Evolutionary conservation across 306 rosid genomes (phyloP).

Genomic region (Sindora glabra): DNA sequence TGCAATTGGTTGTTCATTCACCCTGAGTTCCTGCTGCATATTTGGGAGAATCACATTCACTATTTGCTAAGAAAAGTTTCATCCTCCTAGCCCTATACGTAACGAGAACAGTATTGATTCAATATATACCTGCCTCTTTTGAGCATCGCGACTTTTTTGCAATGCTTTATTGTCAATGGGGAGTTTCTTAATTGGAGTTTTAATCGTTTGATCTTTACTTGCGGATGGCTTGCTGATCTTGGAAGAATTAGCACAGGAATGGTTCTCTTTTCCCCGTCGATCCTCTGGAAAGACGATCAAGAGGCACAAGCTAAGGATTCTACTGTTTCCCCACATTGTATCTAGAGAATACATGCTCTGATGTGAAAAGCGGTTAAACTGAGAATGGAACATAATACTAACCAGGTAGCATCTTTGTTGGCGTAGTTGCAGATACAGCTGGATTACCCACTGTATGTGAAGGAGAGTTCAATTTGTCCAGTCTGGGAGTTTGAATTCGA

Average conservation of each 20-base stretch:
- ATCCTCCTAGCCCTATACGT: neutral
- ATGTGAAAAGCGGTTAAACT: neutral
- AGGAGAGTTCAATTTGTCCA: conserved; percentile 22
- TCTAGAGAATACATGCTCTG: too few species aligned
- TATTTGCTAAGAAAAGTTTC: neutral
- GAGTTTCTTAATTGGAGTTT: conserved; percentile 37
- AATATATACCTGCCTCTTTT: conserved; percentile 39
- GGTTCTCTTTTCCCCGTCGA: conserved; percentile 57
- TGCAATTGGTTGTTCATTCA: conserved; percentile 20
- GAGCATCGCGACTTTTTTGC: conserved; percentile 35
- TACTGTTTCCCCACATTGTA: too few species aligned
- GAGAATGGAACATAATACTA: conserved; percentile 13
- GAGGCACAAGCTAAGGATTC: neutral
- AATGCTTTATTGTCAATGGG: conserved; percentile 34
- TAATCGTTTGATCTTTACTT: conserved; percentile 16
- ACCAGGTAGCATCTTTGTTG: conserved; percentile 30
- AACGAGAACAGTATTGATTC: neutral
- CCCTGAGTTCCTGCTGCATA: conserved; percentile 48
- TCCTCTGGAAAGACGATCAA: conserved; percentile 40
- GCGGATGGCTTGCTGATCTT: conserved; percentile 34
- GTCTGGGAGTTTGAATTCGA: conserved; percentile 22
- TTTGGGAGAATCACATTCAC: conserved; percentile 8
- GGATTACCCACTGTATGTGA: conserved; percentile 26
- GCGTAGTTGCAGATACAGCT: conserved; percentile 1
- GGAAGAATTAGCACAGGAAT: conserved; percentile 23